A percentile compares a stretch with the other conserved stretches of the same genome.
phyloP scores from a whole-genome alignment of 2,329 filamentous ascomycete species.

The Diplodia mutila region DNA sequence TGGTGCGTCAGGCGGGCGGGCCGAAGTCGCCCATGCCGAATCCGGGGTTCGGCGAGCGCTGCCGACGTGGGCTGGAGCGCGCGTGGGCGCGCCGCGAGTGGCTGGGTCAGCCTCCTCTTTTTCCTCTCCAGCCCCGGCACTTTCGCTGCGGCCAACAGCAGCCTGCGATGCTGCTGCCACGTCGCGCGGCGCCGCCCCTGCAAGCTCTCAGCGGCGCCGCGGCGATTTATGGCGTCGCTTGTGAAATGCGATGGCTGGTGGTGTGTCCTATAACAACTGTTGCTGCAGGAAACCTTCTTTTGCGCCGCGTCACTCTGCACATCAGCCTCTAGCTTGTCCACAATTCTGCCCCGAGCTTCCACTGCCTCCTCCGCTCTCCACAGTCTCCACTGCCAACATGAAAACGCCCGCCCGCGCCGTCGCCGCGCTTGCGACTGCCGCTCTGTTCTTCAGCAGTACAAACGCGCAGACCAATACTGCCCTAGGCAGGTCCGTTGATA shows the following conservation, averaged over 20 bases:
- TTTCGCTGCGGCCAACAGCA: constrained; percentile 14
- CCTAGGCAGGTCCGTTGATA: constrained; percentile 77
- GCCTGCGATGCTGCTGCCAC: constrained; percentile 5
- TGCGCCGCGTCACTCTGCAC: constrained; percentile 5
- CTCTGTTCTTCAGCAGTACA: constrained; percentile 44
- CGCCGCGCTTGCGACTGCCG: constrained; percentile 44
- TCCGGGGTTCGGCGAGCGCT: constrained; percentile 1
- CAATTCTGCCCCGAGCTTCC: background rate
- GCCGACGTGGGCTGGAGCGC: background rate
- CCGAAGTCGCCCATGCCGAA: background rate
- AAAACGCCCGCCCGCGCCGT: constrained; percentile 36
- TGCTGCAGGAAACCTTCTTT: constrained; percentile 22
- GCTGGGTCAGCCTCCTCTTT: constrained; percentile 18
- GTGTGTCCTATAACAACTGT: constrained; percentile 2
- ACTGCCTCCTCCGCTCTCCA: background rate
- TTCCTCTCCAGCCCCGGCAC: background rate
- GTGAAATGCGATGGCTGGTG: constrained; percentile 23
- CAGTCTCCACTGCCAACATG: constrained; percentile 31
- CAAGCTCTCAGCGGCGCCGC: background rate
- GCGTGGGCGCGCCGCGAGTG: too few relatives aligned
- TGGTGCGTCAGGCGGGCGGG: background rate
- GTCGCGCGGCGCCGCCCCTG: background rate
- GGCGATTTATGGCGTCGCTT: background rate
- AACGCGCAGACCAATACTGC: constrained; percentile 66
- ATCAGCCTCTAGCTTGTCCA: background rate